A percentile compares a stretch with the other conserved stretches of the same genome.
Evolutionary conservation across 768 basidiomycete genomes (phyloP).

Genomic region (Sistotremastrum niveocremeum): DNA sequence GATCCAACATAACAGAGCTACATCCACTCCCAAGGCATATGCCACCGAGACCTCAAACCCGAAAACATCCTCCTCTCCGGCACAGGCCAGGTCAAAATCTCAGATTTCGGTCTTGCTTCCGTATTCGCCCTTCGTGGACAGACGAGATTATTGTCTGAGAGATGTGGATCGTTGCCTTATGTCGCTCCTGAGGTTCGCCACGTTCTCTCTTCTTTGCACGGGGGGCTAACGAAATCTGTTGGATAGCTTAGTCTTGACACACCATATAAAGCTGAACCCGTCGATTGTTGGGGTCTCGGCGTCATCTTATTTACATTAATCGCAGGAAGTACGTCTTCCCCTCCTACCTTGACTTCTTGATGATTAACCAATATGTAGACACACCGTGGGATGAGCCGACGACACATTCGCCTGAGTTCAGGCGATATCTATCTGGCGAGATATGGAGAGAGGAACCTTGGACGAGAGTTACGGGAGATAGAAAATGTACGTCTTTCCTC

Average conservation of each 20-base stretch:
- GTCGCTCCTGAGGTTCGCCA: slow-evolving; percentile 77
- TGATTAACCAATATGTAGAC: slow-evolving; percentile 26
- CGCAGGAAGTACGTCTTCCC: slow-evolving; percentile 59
- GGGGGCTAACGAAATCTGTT: neutral
- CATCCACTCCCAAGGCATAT: slow-evolving; percentile 81
- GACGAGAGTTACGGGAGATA: slow-evolving; percentile 44
- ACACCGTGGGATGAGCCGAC: slow-evolving; percentile 98
- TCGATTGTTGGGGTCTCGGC: slow-evolving; percentile 94
- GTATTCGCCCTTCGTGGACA: slow-evolving; percentile 84
- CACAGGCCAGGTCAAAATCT: slow-evolving; percentile 78
- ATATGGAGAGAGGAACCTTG: slow-evolving; percentile 71
- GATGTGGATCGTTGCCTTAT: slow-evolving; percentile 89
- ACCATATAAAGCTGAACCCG: slow-evolving; percentile 80
- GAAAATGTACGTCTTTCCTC: slow-evolving; percentile 42
- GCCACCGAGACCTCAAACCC: slow-evolving; percentile 93
- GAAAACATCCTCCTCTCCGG: slow-evolving; percentile 86
- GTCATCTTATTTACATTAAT: slow-evolving; percentile 88
- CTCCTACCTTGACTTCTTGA: too few species aligned
- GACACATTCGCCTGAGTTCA: slow-evolving; percentile 59
- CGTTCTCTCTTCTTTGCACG: neutral
- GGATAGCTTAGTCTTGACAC: slow-evolving; percentile 47
- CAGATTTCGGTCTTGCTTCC: slow-evolving; percentile 88
- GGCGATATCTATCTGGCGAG: slow-evolving; percentile 58
- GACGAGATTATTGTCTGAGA: slow-evolving; percentile 59
- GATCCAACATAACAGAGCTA: slow-evolving; percentile 38